Conservation (phyloP, 352 stramenopile species). For the Blastocystis sp. region DNA sequence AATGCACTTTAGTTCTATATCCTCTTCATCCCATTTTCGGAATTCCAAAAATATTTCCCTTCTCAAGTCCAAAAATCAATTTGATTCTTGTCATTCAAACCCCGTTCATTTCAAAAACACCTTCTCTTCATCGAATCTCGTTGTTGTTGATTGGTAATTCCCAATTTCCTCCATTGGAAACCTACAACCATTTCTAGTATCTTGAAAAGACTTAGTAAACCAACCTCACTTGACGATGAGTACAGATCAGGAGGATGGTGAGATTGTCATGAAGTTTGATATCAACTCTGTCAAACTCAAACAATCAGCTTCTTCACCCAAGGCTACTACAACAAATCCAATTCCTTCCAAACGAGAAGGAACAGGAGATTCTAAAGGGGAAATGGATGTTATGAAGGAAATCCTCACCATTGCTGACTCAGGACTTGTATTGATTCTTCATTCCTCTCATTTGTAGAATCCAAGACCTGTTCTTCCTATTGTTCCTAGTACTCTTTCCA, state of each 20-base stretch:
- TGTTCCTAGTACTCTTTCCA: not conserved
- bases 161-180: too few species aligned
- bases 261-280: slow-evolving; percentile 16
- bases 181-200: too few species aligned
- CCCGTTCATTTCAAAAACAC: too few species aligned
- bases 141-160: too few species aligned
- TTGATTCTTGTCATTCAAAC: too few species aligned
- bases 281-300: not conserved
- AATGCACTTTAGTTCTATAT: too few species aligned
- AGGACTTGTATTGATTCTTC: not conserved
- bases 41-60: too few species aligned
- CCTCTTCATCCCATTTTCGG: too few species aligned
- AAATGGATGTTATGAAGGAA: not conserved
- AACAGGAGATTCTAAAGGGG: not conserved
- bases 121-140: too few species aligned
- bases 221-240: slow-evolving; percentile 1
- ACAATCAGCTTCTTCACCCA: not conserved
- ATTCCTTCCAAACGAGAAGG: not conserved
- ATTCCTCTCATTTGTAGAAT: not conserved
- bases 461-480: not conserved
- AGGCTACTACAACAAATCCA: not conserved
- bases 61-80: too few species aligned
- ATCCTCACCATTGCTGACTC: not conserved
- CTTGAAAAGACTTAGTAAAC: too few species aligned
- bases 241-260: slow-evolving; percentile 55